These are phyloP conservation scores for Macrolepiota dolichaula DNA, from an alignment of 768 basidiomycete species.

Conservation along the genomic window DNA sequence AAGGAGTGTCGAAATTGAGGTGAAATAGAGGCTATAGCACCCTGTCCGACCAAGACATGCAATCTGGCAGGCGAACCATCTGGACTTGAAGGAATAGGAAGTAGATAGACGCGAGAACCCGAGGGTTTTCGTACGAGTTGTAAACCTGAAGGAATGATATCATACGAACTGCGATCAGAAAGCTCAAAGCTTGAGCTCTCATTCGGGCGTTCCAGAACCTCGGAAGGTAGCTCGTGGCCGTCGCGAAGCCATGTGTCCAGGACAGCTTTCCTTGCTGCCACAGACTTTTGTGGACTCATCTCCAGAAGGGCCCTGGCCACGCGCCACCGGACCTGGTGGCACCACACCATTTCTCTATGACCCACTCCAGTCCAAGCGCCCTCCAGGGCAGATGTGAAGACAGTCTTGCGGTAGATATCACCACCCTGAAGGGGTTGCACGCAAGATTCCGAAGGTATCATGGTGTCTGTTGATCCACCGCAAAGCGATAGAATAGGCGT, in stretches of 20 bases:
- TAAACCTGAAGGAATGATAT: conserved; percentile 30
- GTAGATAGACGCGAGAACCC: conserved; percentile 42
- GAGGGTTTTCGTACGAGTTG: conserved; percentile 44
- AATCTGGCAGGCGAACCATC: conserved; percentile 28
- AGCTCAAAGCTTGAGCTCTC: conserved; percentile 15
- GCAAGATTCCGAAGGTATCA: conserved; percentile 90
- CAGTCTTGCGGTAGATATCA: conserved; percentile 47
- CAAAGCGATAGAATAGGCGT: conserved; percentile 82
- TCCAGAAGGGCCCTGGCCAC: conserved; percentile 80
- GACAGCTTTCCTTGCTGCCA: conserved; percentile 27
- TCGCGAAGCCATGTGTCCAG: conserved; percentile 72
- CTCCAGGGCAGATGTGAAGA: conserved; percentile 85
- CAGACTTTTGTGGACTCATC: conserved; percentile 35
- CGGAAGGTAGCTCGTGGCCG: conserved; percentile 44
- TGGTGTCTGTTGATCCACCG: conserved; percentile 88
- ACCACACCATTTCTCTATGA: conserved; percentile 98
- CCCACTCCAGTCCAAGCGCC: conserved; percentile 96
- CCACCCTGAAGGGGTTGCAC: conserved; percentile 40
- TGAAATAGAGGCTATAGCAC: conserved; percentile 45
- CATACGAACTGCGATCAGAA: conserved; percentile 25
- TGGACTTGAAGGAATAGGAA: conserved; percentile 36
- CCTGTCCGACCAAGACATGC: conserved; percentile 59
- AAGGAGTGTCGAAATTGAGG: conserved; percentile 48
- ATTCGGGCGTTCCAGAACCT: conserved; percentile 3
- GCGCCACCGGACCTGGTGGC: conserved; percentile 92